Base-by-base conservation (phyloP, 164 flowering plant genomes). In the Vitis cinerea region DNA sequence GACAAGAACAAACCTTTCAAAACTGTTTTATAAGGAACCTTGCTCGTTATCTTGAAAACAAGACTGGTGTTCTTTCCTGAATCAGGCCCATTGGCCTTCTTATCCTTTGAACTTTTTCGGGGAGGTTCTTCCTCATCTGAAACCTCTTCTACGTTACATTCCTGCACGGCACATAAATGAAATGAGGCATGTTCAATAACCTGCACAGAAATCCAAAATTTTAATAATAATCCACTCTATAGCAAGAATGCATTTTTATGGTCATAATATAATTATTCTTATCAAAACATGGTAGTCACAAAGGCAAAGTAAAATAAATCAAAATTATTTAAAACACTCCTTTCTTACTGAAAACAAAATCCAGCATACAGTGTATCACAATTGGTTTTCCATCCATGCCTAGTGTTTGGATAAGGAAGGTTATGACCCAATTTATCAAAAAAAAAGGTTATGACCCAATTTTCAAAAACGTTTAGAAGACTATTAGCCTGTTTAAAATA, bases 1-100 rank as follows among this genome's bases (percentile, higher is more conserved):
- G 44, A 37, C 44, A 59, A 53, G 11, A 47, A 19, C 15, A 54
- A 47, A 91, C 99, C 98, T 90, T 95, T 95, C 61, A 95, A 66
- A 69, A 95, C 97, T 63, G 97, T 93, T 77, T 93, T 95, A 64
- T 95, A 95, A 19, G 89, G 90, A 80, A 93, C 94, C 75, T 84
- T 91, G 88, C 90, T 90, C 50, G 94, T 88, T 74, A 95, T 81
- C 78, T 88, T 95, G 69, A 95, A 91, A 29, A 82, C 78, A 65
- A 95, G 98, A 80, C 80, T 86, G 23, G 90, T 65, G 71, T 65
- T 81, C 79, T 91, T 91, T 27, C 83, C 87, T 44, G 86, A 77
- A 76, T 90, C 95, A 66, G 97, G 92, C 63, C 95, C 99, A 77
- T 87, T 93, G 64, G 90, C 83, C 78, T 95, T 95, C 68, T 93